A percentile compares a stretch with the other conserved stretches of the same genome.
Evolutionary conservation across 2,329 filamentous ascomycete genomes (phyloP).

Genomic region (Verticillium tricorpus): DNA sequence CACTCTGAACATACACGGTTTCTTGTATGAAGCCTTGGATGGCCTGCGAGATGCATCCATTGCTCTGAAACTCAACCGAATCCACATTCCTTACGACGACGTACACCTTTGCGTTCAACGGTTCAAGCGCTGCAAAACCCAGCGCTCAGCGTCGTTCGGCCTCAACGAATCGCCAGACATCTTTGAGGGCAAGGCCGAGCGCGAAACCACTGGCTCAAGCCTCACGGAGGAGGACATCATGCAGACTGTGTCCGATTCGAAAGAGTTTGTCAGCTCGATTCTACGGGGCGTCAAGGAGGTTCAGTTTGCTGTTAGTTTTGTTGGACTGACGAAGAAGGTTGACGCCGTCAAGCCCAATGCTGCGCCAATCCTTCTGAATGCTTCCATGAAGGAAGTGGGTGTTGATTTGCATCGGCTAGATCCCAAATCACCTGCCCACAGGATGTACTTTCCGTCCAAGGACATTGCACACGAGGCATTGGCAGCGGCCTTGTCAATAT

Average conservation of each 20-base stretch:
- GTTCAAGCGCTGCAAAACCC: slow-evolving; percentile 41
- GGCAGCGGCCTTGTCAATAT: slow-evolving; percentile 86
- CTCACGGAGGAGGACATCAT: slow-evolving; percentile 64
- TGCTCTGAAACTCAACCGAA: slow-evolving; percentile 81
- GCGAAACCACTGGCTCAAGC: slow-evolving; percentile 67
- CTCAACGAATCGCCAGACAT: slow-evolving; percentile 51
- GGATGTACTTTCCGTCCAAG: slow-evolving; percentile 94
- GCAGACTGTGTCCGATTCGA: slow-evolving; percentile 83
- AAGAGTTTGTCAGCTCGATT: slow-evolving; percentile 86
- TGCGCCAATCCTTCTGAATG: slow-evolving; percentile 73
- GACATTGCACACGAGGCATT: slow-evolving; percentile 95
- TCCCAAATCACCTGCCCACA: slow-evolving; percentile 86
- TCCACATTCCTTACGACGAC: slow-evolving; percentile 90
- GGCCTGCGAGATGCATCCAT: slow-evolving; percentile 88
- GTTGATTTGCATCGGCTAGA: slow-evolving; percentile 90
- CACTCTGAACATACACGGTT: slow-evolving; percentile 85
- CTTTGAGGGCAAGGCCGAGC: slow-evolving; percentile 67
- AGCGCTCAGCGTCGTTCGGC: slow-evolving; percentile 23
- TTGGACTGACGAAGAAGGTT: slow-evolving; percentile 80
- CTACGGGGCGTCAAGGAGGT: slow-evolving; percentile 92
- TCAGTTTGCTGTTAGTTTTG: slow-evolving; percentile 88
- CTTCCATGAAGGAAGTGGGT: slow-evolving; percentile 94
- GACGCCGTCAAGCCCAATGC: slow-evolving; percentile 61
- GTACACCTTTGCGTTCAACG: slow-evolving; percentile 58
- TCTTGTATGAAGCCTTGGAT: slow-evolving; percentile 78